phyloP scores from a whole-genome alignment of 768 basidiomycete genomes.

The Leccinum uliginosum region DNA sequence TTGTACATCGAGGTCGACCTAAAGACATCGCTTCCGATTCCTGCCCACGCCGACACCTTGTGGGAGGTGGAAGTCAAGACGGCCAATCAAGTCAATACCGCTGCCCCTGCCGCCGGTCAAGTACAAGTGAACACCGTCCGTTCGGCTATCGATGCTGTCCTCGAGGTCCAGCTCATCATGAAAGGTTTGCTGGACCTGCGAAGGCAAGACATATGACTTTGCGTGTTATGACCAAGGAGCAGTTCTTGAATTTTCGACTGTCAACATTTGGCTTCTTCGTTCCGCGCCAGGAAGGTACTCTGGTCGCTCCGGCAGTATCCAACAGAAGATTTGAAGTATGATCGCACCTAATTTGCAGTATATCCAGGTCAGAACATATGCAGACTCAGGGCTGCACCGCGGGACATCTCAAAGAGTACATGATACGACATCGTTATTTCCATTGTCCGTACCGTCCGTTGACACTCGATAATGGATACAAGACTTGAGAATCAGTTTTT shows the following conservation, averaged over 20 bases:
- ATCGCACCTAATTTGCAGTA: not conserved
- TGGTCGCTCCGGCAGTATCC: not conserved
- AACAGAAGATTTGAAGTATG: not conserved
- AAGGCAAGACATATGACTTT: slow-evolving; percentile 58
- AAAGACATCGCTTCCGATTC: slow-evolving; percentile 69
- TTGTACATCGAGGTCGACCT: slow-evolving; percentile 53
- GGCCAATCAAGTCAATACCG: slow-evolving; percentile 71
- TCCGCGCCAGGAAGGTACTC: not conserved
- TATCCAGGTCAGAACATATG: too few relatives aligned
- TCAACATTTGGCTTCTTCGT: not conserved
- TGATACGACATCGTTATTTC: not conserved
- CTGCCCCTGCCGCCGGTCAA: slow-evolving; percentile 30
- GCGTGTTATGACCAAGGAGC: not conserved
- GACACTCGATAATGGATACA: too few relatives aligned
- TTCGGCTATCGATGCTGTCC: slow-evolving; percentile 64
- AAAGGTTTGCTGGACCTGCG: slow-evolving; percentile 78
- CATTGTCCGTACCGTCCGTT: not conserved
- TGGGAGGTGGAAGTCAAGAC: slow-evolving; percentile 92
- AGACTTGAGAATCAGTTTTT: not conserved
- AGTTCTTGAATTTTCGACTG: not conserved
- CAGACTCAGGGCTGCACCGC: not conserved
- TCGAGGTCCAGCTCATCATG: slow-evolving; percentile 80
- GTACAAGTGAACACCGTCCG: slow-evolving; percentile 68
- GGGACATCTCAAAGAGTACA: not conserved
- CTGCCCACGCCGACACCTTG: slow-evolving; percentile 73